Evolutionary conservation across 495 filamentous ascomycete genomes (phyloP), one percentile per base, ranked within the genome.

Genomic region (Melanomma pulvis-pyrius): DNA sequence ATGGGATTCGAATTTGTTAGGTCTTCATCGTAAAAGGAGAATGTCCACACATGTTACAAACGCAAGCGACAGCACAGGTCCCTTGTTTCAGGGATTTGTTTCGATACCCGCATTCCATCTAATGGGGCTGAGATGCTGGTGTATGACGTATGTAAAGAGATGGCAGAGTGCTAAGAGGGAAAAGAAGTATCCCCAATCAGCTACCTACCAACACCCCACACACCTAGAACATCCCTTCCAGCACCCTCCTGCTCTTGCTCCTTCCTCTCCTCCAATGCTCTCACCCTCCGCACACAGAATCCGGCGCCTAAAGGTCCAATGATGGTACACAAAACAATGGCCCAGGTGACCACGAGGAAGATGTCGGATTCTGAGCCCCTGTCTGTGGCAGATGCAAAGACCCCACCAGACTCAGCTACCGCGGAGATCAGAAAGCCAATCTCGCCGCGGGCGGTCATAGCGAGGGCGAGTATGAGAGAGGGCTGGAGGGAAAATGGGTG

Each of bases 351-450:
- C 8, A 91, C 77, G 2, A 92, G 75, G 69, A 89, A 93, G 4
- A 83, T 75, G 17, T 85, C 80, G 0, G 62, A 59, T 4, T 65
- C 58, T 19, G 28, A 58, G 22, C 56, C 60, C 26, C 29, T 1
- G 4, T 41, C 8, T 13, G 54, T 44, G 25, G 39, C 28, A 29
- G 51, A 57, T 25, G 63, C 66, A 65, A 89, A 88, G n/a, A 87
- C 80, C 0, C 86, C 84, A 25, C 82, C 72, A 12, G 81, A 83
- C 57, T 88, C 77, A 0, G 87, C 88, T 3, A 91, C 74, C 2
- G 89, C 86, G 6, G 89, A 86, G 62, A 94, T 90, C 22, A 93
- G 76, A 59, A 91, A 90, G 0, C 90, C 90, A 26, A 93, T 88
- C 71, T 96, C 90, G 2, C 90, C 91, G 34, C 90, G 82, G 0